Evolutionary conservation across 768 basidiomycete genomes (phyloP), one percentile per base, ranked within the genome.

Genomic region (Tubosaeta sp.): DNA sequence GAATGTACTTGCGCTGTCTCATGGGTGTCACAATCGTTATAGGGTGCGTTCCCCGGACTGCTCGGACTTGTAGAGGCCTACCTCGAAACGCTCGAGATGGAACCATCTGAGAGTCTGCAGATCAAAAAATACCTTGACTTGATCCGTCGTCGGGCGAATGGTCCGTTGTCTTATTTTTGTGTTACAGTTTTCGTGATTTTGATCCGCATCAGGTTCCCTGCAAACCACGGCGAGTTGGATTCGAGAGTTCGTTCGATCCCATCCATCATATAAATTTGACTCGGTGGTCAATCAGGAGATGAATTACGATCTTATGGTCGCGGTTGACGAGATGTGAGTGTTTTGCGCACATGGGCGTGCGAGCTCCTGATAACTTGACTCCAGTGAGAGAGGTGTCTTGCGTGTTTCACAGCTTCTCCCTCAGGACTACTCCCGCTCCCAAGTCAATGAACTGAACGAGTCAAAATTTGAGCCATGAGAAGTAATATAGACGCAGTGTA

Each of bases 171-270:
- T 1, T 25, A 3, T 34, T 54, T 52, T 14, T 48, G 6, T 37
- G 29, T 45, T 48, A 33, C 26, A 13, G 26, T 37, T 51, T 42
- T 17, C 46, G 32, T 39, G 46, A 47, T 47, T 19, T 51, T 54
- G 41, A 48, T 32, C 7, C 31, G 13, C 47, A 46, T 48, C 51
- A 93, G 93, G 92, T 19, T 76, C 85, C 6, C 74, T 97, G 25
- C 67, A 82, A 65, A 97, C 97, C 0, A 82, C 91, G 7, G 97
- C 97, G 11, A 83, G 84, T 4, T 99, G 93, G 93, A 94, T 97
- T 51, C 82, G 97, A 33, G 79, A 88, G 43, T 98, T 97, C 71
- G 88, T 99, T 39, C 83, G 84, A 25, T 79, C 84, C 2, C 97
- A 99, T 68, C 91, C 95, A 8, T 79, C 74, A n/a, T 99, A 99